A percentile compares a stretch with the other conserved stretches of the same genome.
Conservation (phyloP, 768 basidiomycete genomes). For the Psilocybe subaeruginosa region DNA sequence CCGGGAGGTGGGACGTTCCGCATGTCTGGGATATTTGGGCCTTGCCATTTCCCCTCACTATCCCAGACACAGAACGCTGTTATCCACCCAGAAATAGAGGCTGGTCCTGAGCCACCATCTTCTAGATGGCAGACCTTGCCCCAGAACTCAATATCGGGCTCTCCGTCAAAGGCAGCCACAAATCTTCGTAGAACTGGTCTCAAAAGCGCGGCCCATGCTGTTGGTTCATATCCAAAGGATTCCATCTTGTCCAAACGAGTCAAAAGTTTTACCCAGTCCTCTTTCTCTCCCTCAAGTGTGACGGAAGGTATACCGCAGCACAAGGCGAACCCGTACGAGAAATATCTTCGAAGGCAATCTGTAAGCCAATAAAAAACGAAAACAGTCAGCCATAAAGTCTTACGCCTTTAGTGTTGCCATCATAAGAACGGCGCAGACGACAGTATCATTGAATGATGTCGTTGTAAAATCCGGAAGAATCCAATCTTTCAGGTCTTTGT, state of each 20-base stretch:
- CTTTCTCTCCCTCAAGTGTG: slow-evolving; percentile 23
- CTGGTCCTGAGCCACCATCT: slow-evolving; percentile 14
- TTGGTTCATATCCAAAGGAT: slow-evolving; percentile 18
- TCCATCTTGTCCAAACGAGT: slow-evolving; percentile 21
- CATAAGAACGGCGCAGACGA: slow-evolving; percentile 21
- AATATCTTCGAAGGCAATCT: slow-evolving; percentile 15
- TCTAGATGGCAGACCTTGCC: slow-evolving; percentile 14
- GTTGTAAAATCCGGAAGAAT: slow-evolving; percentile 21
- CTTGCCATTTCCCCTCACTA: slow-evolving; percentile 17
- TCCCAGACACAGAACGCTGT: slow-evolving; percentile 24
- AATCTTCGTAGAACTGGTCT: slow-evolving; percentile 18
- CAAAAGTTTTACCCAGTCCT: slow-evolving; percentile 26
- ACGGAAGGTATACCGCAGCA: slow-evolving; percentile 26
- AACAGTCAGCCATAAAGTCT: not conserved
- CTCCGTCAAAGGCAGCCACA: slow-evolving; percentile 23
- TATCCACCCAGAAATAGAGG: slow-evolving; percentile 20
- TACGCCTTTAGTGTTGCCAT: slow-evolving; percentile 20
- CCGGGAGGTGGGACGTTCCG: too few relatives aligned
- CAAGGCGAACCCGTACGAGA: slow-evolving; percentile 14
- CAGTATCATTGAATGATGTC: slow-evolving; percentile 20
- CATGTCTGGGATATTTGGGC: slow-evolving; percentile 1
- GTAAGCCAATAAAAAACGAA: not conserved
- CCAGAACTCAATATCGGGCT: slow-evolving; percentile 20
- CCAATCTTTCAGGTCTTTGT: slow-evolving; percentile 19
- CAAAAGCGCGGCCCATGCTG: slow-evolving; percentile 19